A percentile compares a stretch with the other conserved stretches of the same genome.
phyloP scores from a whole-genome alignment of 2,329 filamentous ascomycete genomes.

The Corynespora cassiicola region DNA sequence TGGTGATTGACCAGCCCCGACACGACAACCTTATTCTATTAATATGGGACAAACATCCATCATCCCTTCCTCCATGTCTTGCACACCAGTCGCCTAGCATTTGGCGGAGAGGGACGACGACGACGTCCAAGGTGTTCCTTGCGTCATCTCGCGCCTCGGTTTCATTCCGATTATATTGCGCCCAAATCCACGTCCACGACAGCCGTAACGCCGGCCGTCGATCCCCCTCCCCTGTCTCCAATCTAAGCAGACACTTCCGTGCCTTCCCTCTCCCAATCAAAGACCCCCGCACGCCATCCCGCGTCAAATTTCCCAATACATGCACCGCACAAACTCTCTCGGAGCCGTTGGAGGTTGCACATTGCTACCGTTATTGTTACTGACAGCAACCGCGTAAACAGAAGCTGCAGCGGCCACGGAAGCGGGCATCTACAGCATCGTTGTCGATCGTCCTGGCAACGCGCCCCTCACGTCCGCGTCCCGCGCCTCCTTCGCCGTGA shows the following conservation, averaged over 20 bases:
- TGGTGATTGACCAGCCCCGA: conserved; percentile 12
- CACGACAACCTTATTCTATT: conserved; percentile 15
- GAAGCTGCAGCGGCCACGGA: conserved; percentile 53
- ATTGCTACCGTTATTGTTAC: conserved; percentile 12
- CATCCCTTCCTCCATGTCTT: no score
- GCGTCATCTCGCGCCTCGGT: no score
- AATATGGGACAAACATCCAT: conserved; percentile 16
- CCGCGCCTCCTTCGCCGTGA: conserved; percentile 27
- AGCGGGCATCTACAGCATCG: conserved; percentile 50
- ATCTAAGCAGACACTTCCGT: background rate
- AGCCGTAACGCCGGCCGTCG: conserved; percentile 1
- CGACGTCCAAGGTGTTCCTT: no score
- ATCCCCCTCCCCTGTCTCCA: background rate
- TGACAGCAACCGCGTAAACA: conserved; percentile 26
- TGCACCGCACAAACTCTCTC: background rate
- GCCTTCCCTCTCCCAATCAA: conserved; percentile 5
- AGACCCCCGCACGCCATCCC: conserved; percentile 4
- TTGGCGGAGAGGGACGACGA: no score
- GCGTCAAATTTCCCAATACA: background rate
- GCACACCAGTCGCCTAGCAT: no score
- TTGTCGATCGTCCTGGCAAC: conserved; percentile 72
- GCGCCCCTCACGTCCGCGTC: conserved; percentile 56
- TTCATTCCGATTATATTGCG: background rate
- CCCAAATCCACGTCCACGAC: conserved; percentile 1
- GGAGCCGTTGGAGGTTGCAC: background rate